Evolutionary conservation across 2,329 filamentous ascomycete species (phyloP), one percentile per base, ranked within the genome.

Genomic region (Bipolaris victoriae): DNA sequence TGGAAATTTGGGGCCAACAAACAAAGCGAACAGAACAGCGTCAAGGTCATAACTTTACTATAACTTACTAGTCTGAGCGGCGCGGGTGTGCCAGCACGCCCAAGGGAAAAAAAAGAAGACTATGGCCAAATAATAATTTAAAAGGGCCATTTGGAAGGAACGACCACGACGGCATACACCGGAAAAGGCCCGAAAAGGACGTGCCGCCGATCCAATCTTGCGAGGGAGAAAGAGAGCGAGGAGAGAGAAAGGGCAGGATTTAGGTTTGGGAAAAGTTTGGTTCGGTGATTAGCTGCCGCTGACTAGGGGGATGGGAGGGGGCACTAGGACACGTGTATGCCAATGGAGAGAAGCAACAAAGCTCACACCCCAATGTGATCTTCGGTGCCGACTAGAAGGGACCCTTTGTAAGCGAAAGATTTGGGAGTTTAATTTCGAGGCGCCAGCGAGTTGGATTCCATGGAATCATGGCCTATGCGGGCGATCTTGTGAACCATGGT

Each of bases 221-320:
- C 31, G 39, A 4, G 3, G 29, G 4, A 31, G 4, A 13, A 10
- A 31, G 29, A 13, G 29, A 31, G 29, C 2, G 20, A 20, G 3
- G 20, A 20, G 29, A 29, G 26, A 11, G 26, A 29, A 29, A 11
- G 10, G 9, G 29, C 29, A 37, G 49, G 48, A 7, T 49, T 49
- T 22, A 26, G n/a, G 29, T 15, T 6, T n/a, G 10, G 6, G 18
- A 49, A 58, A 39, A 55, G 52, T 59, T 56, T 51, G 52, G 48
- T 56, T 50, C 35, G 33, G 51, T 50, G 49, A 31, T 44, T 58
- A 56, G 52, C 29, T 58, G 47, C 54, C 58, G 58, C 58, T 43
- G 48, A 41, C 58, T 52, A 53, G 40, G 40, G 22, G 41, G 9
- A 29, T 9, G 26, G 4, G 20, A 20, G 9, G 29, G 29, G 29